Evolutionary conservation across 2,329 filamentous ascomycete species (phyloP).

Genomic region (Neonectria faginata): DNA sequence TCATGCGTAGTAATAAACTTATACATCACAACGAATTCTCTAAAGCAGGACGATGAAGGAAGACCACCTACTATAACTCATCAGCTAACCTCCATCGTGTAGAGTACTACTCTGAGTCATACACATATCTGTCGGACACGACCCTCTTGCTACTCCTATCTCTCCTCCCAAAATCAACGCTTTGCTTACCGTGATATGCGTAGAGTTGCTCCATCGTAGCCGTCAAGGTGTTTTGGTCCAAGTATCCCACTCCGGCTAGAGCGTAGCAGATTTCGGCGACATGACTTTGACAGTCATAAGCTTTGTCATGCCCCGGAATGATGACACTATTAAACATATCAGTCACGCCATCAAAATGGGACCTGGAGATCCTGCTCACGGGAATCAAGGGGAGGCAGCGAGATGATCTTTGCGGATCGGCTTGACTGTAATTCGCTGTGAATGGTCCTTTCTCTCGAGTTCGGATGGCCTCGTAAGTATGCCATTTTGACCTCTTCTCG

Average conservation of each 20-base stretch:
- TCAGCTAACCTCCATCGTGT: neutral
- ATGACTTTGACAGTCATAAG: neutral
- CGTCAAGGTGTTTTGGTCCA: neutral
- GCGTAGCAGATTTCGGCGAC: neutral
- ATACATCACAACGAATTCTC: too few species aligned
- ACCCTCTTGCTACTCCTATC: neutral
- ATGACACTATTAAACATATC: neutral
- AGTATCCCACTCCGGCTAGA: neutral
- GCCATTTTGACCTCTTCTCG: neutral
- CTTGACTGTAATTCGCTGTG: neutral
- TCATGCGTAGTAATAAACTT: too few species aligned
- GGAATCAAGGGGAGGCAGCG: neutral
- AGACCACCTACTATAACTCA: too few species aligned
- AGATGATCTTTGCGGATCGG: neutral
- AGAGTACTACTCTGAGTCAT: neutral
- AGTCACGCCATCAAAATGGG: neutral
- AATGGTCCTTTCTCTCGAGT: neutral
- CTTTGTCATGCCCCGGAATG: neutral
- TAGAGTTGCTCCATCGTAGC: neutral
- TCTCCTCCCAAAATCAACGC: neutral
- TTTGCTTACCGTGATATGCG: neutral
- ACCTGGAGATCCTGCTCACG: neutral
- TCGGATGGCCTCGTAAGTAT: neutral
- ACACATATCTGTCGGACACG: neutral
- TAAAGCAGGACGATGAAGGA: neutral